Conservation (phyloP, 164 flowering plant genomes). For the Brasenia schreberi region DNA sequence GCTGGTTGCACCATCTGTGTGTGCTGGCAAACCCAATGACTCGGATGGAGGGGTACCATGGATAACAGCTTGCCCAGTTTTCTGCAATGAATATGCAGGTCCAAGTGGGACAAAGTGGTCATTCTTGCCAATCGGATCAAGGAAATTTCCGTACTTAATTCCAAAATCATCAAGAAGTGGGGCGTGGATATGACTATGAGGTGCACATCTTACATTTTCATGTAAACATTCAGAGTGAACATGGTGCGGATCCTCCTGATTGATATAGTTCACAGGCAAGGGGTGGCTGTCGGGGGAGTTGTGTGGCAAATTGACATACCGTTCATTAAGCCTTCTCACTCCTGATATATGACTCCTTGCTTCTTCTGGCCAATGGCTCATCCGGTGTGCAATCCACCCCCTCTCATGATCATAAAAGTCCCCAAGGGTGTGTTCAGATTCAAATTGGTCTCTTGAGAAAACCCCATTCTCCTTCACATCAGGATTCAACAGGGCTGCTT, state of each 20-base stretch:
- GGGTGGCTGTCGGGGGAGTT: conserved; percentile 28
- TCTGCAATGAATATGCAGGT: conserved; percentile 38
- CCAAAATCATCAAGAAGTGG: conserved; percentile 43
- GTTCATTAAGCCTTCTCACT: conserved; percentile 45
- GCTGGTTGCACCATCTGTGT: conserved; percentile 30
- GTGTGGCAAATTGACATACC: conserved; percentile 19
- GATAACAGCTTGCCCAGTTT: conserved; percentile 42
- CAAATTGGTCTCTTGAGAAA: conserved; percentile 39
- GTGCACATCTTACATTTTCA: conserved; percentile 33
- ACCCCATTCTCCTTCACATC: conserved; percentile 33
- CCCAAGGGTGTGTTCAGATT: conserved; percentile 23
- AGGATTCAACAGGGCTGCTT: conserved; percentile 4
- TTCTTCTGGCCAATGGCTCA: conserved; percentile 48
- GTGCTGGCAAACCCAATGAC: conserved; percentile 28
- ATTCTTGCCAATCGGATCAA: conserved; percentile 43
- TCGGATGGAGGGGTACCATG: conserved; percentile 50
- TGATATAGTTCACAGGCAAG: conserved; percentile 24
- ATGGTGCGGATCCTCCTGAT: conserved; percentile 36
- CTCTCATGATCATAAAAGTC: conserved; percentile 51
- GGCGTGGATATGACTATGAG: conserved; percentile 21
- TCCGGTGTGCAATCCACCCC: conserved; percentile 52
- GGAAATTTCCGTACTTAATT: conserved; percentile 39
- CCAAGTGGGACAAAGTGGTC: conserved; percentile 35
- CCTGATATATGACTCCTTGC: conserved; percentile 35
- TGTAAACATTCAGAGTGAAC: conserved; percentile 32